Evolutionary conservation across 208 protist genomes (phyloP).

Genomic region (Lotmaria passim): DNA sequence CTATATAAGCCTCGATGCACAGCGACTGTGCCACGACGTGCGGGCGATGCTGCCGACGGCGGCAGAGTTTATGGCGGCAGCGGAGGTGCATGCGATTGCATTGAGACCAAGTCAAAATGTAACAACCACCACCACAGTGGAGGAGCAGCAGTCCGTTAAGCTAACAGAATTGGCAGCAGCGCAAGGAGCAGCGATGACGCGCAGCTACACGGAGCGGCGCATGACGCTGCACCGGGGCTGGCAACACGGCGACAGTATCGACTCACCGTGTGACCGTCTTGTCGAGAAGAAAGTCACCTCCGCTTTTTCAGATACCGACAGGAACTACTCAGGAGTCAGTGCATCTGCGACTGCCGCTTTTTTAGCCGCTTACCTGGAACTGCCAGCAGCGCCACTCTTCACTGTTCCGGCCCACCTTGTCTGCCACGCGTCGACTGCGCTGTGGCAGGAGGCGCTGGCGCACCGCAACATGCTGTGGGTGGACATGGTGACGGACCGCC

Average conservation of each 20-base stretch:
- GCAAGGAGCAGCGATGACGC: neutral
- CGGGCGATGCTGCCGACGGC: constrained; percentile 11
- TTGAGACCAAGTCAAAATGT: neutral
- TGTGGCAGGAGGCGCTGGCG: constrained; percentile 44
- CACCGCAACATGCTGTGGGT: constrained; percentile 40
- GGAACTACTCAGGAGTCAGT: neutral
- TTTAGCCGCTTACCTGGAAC: neutral
- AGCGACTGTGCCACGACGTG: neutral
- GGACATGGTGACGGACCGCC: no score
- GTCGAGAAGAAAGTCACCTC: neutral
- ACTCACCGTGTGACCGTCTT: constrained; percentile 6
- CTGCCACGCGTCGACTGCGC: constrained; percentile 22
- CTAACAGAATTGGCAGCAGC: no score
- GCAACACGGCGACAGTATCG: neutral
- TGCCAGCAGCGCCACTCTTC: constrained; percentile 17
- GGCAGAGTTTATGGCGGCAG: neutral
- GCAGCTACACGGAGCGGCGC: constrained; percentile 1
- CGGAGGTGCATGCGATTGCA: neutral
- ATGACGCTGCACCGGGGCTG: constrained; percentile 5
- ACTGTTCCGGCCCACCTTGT: constrained; percentile 17
- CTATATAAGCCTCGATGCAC: constrained; percentile 4
- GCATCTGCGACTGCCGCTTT: neutral
- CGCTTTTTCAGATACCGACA: neutral
- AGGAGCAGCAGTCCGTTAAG: neutral
- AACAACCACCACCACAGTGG: neutral